These are phyloP conservation scores for Tephrocybe rancida DNA, from an alignment of 768 basidiomycete species.

Conservation along the genomic window DNA sequence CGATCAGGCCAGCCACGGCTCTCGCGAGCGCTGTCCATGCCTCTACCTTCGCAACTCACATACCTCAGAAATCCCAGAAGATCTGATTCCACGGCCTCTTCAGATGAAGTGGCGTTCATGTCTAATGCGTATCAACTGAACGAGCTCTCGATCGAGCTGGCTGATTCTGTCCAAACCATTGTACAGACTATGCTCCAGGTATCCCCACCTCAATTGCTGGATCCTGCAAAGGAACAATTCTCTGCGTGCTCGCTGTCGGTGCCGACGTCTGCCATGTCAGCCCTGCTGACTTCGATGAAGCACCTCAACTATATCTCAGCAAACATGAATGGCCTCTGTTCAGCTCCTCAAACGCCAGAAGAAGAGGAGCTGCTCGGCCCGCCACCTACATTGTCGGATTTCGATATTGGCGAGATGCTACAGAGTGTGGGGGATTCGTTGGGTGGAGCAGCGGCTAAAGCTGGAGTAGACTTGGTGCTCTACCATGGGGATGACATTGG, in stretches of 20 bases:
- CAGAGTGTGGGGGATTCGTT: constrained; percentile 89
- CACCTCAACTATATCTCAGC: constrained; percentile 92
- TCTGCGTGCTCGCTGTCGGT: constrained; percentile 87
- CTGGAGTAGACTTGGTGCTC: constrained; percentile 87
- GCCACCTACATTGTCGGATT: constrained; percentile 53
- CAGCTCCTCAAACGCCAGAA: constrained; percentile 6
- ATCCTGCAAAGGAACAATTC: constrained; percentile 92
- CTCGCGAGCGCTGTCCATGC: constrained; percentile 78
- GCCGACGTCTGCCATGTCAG: constrained; percentile 86
- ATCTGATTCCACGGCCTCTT: not conserved
- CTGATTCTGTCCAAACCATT: constrained; percentile 88
- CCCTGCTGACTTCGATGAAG: constrained; percentile 90
- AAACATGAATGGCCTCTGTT: constrained; percentile 65
- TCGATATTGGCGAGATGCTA: constrained; percentile 89
- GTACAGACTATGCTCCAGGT: constrained; percentile 92
- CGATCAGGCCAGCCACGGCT: constrained; percentile 50
- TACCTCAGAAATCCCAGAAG: constrained; percentile 69
- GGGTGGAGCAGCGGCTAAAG: constrained; percentile 80
- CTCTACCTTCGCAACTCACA: constrained; percentile 77
- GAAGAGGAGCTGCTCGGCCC: not conserved
- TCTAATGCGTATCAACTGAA: constrained; percentile 46
- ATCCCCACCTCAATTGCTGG: constrained; percentile 86
- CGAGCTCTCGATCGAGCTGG: constrained; percentile 83
- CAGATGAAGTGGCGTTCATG: not conserved
- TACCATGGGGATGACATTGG: constrained; percentile 84